phyloP scores from a whole-genome alignment of 805 yeast genomes.

The Grigorovia yakushimaensis region DNA sequence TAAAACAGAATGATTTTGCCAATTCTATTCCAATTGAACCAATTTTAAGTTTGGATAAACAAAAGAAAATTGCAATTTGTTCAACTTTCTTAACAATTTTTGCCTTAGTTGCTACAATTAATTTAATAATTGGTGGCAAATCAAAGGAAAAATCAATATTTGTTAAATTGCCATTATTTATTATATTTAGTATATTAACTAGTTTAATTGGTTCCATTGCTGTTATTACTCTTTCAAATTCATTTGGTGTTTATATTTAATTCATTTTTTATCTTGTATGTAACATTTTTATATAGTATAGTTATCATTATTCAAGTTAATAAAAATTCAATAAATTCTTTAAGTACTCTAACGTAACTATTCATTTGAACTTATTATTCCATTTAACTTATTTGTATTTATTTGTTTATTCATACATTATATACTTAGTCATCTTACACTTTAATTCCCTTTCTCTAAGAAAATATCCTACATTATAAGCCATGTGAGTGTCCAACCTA shows the following conservation, averaged over 20 bases:
- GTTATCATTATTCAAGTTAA: not conserved
- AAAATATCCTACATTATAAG: no score
- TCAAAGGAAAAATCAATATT: slow-evolving; percentile 3
- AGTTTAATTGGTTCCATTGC: slow-evolving; percentile 34
- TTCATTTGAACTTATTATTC: no score
- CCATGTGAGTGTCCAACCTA: no score
- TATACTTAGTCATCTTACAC: no score
- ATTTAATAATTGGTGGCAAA: not conserved
- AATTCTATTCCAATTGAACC: not conserved
- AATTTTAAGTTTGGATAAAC: not conserved
- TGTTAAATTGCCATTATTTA: slow-evolving; percentile 13
- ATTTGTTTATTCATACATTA: no score
- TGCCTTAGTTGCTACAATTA: not conserved
- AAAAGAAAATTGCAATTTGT: not conserved
- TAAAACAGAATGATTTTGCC: not conserved
- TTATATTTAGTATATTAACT: slow-evolving; percentile 23
- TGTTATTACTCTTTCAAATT: slow-evolving; percentile 32
- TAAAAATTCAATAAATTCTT: no score
- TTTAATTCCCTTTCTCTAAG: no score
- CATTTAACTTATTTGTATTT: no score
- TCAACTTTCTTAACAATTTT: not conserved
- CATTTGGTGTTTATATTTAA: slow-evolving; percentile 35
- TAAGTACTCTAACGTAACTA: no score
- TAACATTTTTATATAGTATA: no score
- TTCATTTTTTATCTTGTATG: not conserved